Evolutionary conservation across 176 grass and related monocot genomes (phyloP).

Genomic region (Carex cristatella): DNA sequence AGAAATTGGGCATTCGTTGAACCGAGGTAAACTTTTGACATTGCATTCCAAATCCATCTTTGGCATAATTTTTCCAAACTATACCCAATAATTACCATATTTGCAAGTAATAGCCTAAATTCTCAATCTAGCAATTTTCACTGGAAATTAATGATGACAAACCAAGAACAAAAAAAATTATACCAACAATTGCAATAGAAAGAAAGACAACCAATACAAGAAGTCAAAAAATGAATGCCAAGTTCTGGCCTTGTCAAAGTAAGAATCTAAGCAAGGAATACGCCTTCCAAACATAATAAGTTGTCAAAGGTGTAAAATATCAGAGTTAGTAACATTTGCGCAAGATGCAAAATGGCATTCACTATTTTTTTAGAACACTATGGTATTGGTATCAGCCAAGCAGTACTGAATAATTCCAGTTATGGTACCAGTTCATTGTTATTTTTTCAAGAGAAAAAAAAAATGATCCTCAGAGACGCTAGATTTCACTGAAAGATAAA

Average conservation of each 20-base stretch:
- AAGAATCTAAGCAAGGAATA: slow-evolving; percentile 96
- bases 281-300: slow-evolving; percentile 95
- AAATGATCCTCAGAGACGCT: neutral
- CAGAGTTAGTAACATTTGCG: slow-evolving; percentile 18
- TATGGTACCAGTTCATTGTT: neutral
- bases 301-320: slow-evolving; percentile 8
- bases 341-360: neutral
- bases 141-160: neutral
- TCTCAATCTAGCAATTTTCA: neutral
- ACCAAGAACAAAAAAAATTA: slow-evolving; percentile 4
- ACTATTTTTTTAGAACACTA: neutral
- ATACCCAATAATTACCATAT: slow-evolving; percentile 13
- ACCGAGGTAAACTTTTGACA: neutral
- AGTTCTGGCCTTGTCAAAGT: slow-evolving; percentile 83
- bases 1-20: no score
- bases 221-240: neutral
- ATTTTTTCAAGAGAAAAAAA: neutral
- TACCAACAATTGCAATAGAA: slow-evolving; percentile 3
- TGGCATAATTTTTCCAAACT: neutral
- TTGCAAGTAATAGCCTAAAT: neutral
- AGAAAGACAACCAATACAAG: slow-evolving; percentile 1
- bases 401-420: neutral
- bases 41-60: neutral
- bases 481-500: neutral
- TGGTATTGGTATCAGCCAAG: neutral